These are phyloP conservation scores for Aspergillus diversus DNA, from an alignment of 495 filamentous ascomycete species.

Conservation along the genomic window DNA sequence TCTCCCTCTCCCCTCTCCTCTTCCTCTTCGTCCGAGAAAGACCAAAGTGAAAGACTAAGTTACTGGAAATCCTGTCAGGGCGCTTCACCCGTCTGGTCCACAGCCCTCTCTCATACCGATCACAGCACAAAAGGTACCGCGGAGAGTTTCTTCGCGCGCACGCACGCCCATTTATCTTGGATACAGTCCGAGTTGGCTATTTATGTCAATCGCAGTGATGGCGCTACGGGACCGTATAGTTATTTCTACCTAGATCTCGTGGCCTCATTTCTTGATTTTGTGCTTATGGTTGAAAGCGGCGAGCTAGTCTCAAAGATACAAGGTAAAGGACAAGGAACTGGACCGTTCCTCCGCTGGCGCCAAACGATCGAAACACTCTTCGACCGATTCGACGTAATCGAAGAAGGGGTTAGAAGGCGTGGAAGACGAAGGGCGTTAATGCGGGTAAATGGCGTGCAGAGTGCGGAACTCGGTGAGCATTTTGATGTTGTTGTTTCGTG, in stretches of 20 bases:
- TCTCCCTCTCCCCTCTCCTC: neutral
- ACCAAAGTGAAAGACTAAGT: neutral
- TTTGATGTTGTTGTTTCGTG: neutral
- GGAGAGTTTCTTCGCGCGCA: neutral
- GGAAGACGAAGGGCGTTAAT: neutral
- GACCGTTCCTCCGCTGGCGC: neutral
- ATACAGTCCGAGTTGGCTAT: neutral
- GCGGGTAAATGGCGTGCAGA: neutral
- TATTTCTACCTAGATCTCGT: neutral
- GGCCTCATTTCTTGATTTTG: neutral
- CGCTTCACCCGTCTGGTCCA: neutral
- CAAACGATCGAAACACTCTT: neutral
- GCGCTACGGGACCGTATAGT: neutral
- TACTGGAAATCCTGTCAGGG: neutral
- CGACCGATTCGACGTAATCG: neutral
- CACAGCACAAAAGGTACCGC: neutral
- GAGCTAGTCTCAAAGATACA: neutral
- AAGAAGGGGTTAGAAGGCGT: neutral
- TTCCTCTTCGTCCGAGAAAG: neutral
- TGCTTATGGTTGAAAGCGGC: neutral
- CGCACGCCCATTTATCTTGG: neutral
- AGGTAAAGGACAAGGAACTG: neutral
- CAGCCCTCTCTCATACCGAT: neutral
- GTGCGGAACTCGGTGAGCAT: neutral
- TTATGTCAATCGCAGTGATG: neutral